Evolutionary conservation across 371 early-diverging fungal species (phyloP).

Genomic region (Ordospora pajunii): DNA sequence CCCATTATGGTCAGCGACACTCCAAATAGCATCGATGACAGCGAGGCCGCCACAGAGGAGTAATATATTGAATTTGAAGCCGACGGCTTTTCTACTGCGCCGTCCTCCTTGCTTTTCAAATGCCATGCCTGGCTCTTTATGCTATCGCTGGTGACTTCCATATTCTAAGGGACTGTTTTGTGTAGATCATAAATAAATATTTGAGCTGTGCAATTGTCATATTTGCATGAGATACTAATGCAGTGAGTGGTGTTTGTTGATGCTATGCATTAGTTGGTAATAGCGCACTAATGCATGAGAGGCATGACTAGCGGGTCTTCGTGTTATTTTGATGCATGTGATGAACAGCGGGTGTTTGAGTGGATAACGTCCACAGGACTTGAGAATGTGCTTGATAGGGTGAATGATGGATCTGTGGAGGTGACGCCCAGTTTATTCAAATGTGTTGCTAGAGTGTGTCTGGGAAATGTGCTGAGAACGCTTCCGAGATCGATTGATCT

Average conservation of each 20-base stretch:
- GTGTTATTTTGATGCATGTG: too few species aligned
- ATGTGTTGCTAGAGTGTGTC: background rate
- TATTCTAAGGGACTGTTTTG: too few species aligned
- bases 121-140: too few species aligned
- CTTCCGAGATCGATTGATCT: background rate
- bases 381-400: background rate
- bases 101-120: too few species aligned
- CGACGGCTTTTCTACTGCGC: background rate
- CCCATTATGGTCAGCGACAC: conserved; percentile 5
- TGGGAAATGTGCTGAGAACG: background rate
- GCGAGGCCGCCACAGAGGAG: background rate
- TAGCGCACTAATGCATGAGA: too few species aligned
- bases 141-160: too few species aligned
- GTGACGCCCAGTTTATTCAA: background rate
- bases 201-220: too few species aligned
- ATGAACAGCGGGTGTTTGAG: background rate
- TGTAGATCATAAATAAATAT: too few species aligned
- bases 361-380: background rate
- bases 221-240: too few species aligned
- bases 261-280: too few species aligned
- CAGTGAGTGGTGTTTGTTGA: too few species aligned
- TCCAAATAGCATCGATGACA: conserved; percentile 27
- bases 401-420: background rate
- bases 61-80: background rate
- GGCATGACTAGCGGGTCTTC: too few species aligned